Evolutionary conservation across 176 grass and related monocot genomes (phyloP).

Genomic region (Rhynchospora pubera): DNA sequence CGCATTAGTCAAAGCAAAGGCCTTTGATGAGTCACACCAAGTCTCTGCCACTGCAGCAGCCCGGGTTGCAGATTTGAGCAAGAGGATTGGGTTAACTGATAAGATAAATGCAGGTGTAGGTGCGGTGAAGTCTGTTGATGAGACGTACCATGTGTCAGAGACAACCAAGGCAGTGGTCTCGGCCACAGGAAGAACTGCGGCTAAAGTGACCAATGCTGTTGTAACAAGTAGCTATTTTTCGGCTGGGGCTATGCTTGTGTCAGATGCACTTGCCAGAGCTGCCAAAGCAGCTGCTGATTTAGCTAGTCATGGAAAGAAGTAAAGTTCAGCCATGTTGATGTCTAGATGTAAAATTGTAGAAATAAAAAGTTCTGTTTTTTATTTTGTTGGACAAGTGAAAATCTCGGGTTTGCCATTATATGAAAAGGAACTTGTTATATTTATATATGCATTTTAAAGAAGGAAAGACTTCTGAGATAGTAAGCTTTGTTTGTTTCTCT

Average conservation of each 20-base stretch:
- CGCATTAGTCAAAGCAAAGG: conserved; percentile 73
- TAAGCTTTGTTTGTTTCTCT: neutral
- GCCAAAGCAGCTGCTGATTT: conserved; percentile 63
- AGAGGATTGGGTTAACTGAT: conserved; percentile 70
- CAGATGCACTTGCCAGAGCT: conserved; percentile 63
- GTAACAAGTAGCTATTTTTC: conserved; percentile 93
- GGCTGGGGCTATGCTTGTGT: conserved; percentile 71
- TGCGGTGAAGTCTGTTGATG: conserved; percentile 63
- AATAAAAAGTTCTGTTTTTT: neutral
- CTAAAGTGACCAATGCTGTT: conserved; percentile 42
- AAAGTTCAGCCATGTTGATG: conserved; percentile 14
- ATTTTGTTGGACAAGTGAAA: neutral
- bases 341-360: neutral
- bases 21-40: conserved; percentile 71
- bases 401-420: neutral
- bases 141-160: conserved; percentile 49
- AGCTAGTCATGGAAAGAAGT: conserved; percentile 58
- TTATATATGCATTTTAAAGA: neutral
- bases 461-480: neutral
- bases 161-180: conserved; percentile 63
- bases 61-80: conserved; percentile 69
- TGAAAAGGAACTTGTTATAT: too few species aligned
- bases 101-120: conserved; percentile 62
- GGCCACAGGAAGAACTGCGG: conserved; percentile 55
- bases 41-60: conserved; percentile 57